Conservation (phyloP, 2,329 filamentous ascomycete species). For the Aschersonia sp. region DNA sequence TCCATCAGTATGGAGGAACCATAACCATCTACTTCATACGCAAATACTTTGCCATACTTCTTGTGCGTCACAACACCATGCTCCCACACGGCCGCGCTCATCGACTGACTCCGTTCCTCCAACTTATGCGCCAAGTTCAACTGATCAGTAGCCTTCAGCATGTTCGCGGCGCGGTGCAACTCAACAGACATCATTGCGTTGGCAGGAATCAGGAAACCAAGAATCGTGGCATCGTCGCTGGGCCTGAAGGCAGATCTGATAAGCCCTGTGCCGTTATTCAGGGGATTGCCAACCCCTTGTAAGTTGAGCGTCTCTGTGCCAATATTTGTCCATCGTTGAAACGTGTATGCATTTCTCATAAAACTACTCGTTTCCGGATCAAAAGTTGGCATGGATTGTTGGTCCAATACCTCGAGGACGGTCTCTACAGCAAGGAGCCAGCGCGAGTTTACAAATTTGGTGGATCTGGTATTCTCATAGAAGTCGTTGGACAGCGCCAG, state of each 20-base stretch:
- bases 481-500: slow-evolving; percentile 77
- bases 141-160: slow-evolving; percentile 50
- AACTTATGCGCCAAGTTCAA: slow-evolving; percentile 36
- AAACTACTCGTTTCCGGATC: slow-evolving; percentile 49
- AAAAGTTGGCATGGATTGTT: slow-evolving; percentile 74
- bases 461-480: slow-evolving; percentile 62
- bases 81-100: slow-evolving; percentile 67
- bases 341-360: slow-evolving; percentile 68
- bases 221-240: slow-evolving; percentile 85
- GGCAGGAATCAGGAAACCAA: slow-evolving; percentile 87
- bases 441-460: slow-evolving; percentile 60
- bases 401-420: slow-evolving; percentile 56
- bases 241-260: slow-evolving; percentile 87
- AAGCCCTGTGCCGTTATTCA: slow-evolving; percentile 71
- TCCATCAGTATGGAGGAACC: slow-evolving; percentile 77
- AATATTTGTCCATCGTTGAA: slow-evolving; percentile 62
- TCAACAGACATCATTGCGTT: slow-evolving; percentile 96
- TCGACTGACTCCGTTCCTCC: slow-evolving; percentile 42
- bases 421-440: slow-evolving; percentile 71
- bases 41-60: slow-evolving; percentile 66
- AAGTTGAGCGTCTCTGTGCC: slow-evolving; percentile 87
- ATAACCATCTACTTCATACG: slow-evolving; percentile 79
- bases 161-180: slow-evolving; percentile 55
- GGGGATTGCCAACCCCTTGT: slow-evolving; percentile 74
- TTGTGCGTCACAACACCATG: slow-evolving; percentile 69